Evolutionary conservation across 345 rosid species (phyloP).

Genomic region (Streptanthus diversifolius): DNA sequence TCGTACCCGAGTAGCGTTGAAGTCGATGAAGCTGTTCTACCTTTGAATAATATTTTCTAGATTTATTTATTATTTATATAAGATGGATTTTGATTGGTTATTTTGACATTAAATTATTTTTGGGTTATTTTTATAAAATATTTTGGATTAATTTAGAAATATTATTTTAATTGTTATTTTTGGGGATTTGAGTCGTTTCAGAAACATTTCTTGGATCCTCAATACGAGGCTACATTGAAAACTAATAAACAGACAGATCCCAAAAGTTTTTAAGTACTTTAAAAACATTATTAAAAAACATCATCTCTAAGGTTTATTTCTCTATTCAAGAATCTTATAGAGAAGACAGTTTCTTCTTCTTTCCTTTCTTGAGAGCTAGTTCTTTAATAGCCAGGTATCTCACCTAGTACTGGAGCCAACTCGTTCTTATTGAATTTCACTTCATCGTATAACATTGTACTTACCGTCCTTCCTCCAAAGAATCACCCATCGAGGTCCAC

Average conservation of each 20-base stretch:
- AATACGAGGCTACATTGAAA: not conserved
- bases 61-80: too few relatives aligned
- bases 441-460: slow-evolving; percentile 69
- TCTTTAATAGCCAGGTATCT: slow-evolving; percentile 60
- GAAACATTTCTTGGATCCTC: not conserved
- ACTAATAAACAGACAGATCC: slow-evolving; percentile 11
- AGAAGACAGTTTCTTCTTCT: not conserved
- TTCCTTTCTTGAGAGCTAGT: not conserved
- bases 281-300: not conserved
- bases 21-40: too few relatives aligned
- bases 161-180: too few relatives aligned
- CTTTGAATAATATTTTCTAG: too few relatives aligned
- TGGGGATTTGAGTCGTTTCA: too few relatives aligned
- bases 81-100: too few relatives aligned
- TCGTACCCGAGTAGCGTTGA: too few relatives aligned
- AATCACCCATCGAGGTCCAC: slow-evolving; percentile 79
- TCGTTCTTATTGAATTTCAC: slow-evolving; percentile 77
- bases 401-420: slow-evolving; percentile 87
- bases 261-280: slow-evolving; percentile 11
- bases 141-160: too few relatives aligned
- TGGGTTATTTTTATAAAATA: too few relatives aligned
- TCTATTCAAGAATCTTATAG: not conserved
- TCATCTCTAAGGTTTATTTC: not conserved
- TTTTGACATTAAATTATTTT: too few relatives aligned
- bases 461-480: slow-evolving; percentile 86